Evolutionary conservation across 257 asterid genomes (phyloP).

Genomic region (Leonotis leonurus): DNA sequence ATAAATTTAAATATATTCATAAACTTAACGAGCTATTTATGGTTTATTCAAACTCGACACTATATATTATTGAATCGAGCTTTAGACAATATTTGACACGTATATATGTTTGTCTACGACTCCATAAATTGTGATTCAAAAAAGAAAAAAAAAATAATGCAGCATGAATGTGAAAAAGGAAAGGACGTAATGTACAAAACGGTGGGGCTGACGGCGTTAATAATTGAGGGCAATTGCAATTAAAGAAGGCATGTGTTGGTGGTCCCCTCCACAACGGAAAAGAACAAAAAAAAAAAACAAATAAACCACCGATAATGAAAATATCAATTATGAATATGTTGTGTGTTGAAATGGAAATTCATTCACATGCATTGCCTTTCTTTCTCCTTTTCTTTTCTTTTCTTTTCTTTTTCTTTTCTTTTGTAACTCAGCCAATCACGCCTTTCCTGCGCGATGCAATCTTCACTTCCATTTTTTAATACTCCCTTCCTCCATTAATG

Average conservation of each 20-base stretch:
- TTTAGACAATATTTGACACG: too few relatives aligned
- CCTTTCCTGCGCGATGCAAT: slow-evolving; percentile 1
- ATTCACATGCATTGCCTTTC: slow-evolving; percentile 4
- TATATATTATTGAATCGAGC: too few relatives aligned
- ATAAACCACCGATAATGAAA: neutral
- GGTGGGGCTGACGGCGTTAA: slow-evolving; percentile 25
- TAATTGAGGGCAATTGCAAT: neutral
- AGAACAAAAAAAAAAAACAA: too few relatives aligned
- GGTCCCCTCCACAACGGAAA: neutral
- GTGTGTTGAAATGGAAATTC: neutral
- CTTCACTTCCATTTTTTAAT: neutral
- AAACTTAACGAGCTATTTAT: too few relatives aligned
- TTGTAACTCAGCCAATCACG: slow-evolving; percentile 22
- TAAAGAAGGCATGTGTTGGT: slow-evolving; percentile 15
- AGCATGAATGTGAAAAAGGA: slow-evolving; percentile 5
- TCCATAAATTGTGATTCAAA: neutral
- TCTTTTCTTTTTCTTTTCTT: too few relatives aligned
- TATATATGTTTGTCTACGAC: too few relatives aligned
- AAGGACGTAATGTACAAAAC: too few relatives aligned
- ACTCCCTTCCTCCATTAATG: too few relatives aligned
- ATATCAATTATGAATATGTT: neutral
- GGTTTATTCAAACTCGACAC: too few relatives aligned
- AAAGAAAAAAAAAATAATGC: neutral
- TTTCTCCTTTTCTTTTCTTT: too few relatives aligned
- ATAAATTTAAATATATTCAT: too few relatives aligned